Percentiles rank a stretch among this genome's conserved stretches.
Evolutionary conservation across 2,329 filamentous ascomycete species (phyloP).

Genomic region (Aaosphaeria pasadenensis): DNA sequence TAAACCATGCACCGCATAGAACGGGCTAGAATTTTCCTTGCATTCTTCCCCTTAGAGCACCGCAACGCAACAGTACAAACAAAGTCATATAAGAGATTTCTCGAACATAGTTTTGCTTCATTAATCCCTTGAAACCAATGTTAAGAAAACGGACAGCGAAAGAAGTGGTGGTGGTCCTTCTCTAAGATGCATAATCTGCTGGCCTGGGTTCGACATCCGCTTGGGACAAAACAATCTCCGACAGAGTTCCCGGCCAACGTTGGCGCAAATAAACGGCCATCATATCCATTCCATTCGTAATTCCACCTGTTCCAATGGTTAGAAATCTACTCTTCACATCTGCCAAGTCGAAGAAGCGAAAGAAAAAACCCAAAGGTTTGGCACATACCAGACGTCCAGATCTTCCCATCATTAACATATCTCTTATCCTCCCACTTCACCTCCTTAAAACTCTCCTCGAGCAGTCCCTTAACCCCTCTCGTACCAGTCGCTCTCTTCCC

Average conservation of each 20-base stretch:
- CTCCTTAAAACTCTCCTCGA: slow-evolving; percentile 9
- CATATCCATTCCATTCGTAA: slow-evolving; percentile 20
- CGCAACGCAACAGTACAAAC: too few relatives aligned
- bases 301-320: slow-evolving; percentile 9
- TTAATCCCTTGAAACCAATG: not conserved
- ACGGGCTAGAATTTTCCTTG: too few relatives aligned
- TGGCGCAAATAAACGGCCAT: slow-evolving; percentile 13
- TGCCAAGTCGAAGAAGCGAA: not conserved
- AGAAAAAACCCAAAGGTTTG: not conserved
- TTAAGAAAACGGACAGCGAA: not conserved
- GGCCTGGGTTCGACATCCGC: slow-evolving; percentile 31
- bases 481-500: slow-evolving; percentile 13
- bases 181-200: slow-evolving; percentile 14
- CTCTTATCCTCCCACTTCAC: slow-evolving; percentile 15
- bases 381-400: slow-evolving; percentile 16
- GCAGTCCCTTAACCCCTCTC: slow-evolving; percentile 5
- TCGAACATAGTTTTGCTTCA: not conserved
- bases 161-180: not conserved
- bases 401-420: slow-evolving; percentile 10
- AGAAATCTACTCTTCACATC: not conserved
- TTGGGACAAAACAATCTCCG: slow-evolving; percentile 31
- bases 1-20: too few relatives aligned
- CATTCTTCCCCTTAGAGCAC: too few relatives aligned
- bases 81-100: too few relatives aligned
- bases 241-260: slow-evolving; percentile 19